These are phyloP conservation scores for Kluyveromyces siamensis DNA, from an alignment of 805 yeast species.

Conservation along the genomic window DNA sequence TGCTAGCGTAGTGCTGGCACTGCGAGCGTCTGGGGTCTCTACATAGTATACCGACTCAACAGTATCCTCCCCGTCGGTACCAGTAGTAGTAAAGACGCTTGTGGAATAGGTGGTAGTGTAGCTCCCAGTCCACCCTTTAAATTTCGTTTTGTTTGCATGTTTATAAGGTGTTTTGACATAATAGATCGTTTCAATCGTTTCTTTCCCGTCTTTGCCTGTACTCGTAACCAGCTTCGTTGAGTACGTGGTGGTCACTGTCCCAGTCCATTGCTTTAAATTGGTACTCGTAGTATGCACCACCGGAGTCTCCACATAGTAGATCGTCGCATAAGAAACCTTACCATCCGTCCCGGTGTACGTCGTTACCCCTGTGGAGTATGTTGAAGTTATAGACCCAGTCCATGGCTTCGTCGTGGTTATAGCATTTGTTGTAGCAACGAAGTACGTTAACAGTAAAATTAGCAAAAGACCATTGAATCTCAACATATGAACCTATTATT, in stretches of 20 bases:
- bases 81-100: conserved; percentile 3
- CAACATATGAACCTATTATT: too few species aligned
- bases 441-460: too few species aligned
- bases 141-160: background rate
- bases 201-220: conserved; percentile 7
- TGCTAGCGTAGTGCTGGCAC: background rate
- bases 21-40: conserved; percentile 3
- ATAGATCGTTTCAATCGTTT: conserved; percentile 8
- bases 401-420: conserved; percentile 2
- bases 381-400: conserved; percentile 3
- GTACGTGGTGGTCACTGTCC: conserved; percentile 2
- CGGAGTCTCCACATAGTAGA: background rate
- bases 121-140: conserved; percentile 7
- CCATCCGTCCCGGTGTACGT: conserved; percentile 9
- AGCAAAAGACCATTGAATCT: too few species aligned
- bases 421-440: too few species aligned
- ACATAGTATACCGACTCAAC: conserved; percentile 4
- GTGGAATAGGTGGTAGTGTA: conserved; percentile 5
- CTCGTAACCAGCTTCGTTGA: conserved; percentile 4
- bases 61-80: conserved; percentile 5
- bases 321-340: conserved; percentile 6
- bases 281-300: background rate
- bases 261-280: conserved; percentile 1
- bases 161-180: conserved; percentile 7
- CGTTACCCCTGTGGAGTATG: conserved; percentile 6